Evolutionary conservation across 2,329 filamentous ascomycete species (phyloP).

Genomic region (Ramichloridium luteum): DNA sequence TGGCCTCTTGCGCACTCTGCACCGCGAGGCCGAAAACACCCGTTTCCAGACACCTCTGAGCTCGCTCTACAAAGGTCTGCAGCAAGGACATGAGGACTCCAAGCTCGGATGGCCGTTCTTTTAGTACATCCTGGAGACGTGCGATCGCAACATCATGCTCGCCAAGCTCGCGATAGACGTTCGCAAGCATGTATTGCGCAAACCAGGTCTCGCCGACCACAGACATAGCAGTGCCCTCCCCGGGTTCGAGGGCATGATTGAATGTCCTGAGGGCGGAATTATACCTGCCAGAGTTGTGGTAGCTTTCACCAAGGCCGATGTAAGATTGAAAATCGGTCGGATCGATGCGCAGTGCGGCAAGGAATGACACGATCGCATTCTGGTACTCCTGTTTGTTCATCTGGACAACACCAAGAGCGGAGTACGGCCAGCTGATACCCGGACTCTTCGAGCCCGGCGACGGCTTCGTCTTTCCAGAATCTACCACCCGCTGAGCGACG

Average conservation of each 20-base stretch:
- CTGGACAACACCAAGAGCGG: slow-evolving; percentile 84
- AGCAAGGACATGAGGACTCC: slow-evolving; percentile 79
- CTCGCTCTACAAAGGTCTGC: slow-evolving; percentile 76
- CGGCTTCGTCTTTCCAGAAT: slow-evolving; percentile 85
- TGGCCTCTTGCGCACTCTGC: slow-evolving; percentile 54
- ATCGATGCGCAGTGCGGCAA: slow-evolving; percentile 71
- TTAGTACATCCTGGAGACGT: slow-evolving; percentile 63
- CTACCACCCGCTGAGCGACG: slow-evolving; percentile 77
- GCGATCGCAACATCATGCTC: slow-evolving; percentile 72
- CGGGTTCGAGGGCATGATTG: slow-evolving; percentile 66
- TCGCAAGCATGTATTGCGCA: slow-evolving; percentile 90
- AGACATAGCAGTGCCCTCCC: slow-evolving; percentile 44
- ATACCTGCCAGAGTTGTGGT: slow-evolving; percentile 84
- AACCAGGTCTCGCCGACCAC: slow-evolving; percentile 72
- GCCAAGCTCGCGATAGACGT: slow-evolving; percentile 85
- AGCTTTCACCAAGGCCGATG: slow-evolving; percentile 94
- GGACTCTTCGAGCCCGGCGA: slow-evolving; percentile 87
- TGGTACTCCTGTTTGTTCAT: slow-evolving; percentile 86
- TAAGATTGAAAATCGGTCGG: slow-evolving; percentile 89
- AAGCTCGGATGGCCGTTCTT: slow-evolving; percentile 58
- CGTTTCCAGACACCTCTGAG: slow-evolving; percentile 62
- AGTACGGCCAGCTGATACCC: slow-evolving; percentile 91
- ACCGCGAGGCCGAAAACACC: slow-evolving; percentile 78
- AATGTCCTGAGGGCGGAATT: slow-evolving; percentile 92
- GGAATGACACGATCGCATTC: slow-evolving; percentile 82